Base-by-base conservation (phyloP, 108 stramenopile species). In the Conticribra guillardii region DNA sequence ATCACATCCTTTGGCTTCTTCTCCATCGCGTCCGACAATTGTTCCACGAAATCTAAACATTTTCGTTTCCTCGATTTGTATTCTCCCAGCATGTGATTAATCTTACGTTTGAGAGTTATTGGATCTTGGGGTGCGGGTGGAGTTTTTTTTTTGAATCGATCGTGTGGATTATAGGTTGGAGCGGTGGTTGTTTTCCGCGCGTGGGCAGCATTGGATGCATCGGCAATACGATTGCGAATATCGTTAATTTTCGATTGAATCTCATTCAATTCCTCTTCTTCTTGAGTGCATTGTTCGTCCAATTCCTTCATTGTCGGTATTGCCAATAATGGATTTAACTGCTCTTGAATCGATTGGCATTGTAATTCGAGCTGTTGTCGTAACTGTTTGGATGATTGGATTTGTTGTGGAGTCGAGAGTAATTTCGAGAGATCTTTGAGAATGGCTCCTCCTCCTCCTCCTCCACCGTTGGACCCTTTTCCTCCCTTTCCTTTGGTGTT, bases 1-100 rank as follows among this genome's bases (percentile, higher is more conserved):
- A 91, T 51, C 4, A 87, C 82, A n/a, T 92, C 89, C 77, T 88
- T 89, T 16, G 79, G 77, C 51, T 84, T 89, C 67, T 89, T 92
- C 57, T 95, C 94, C 91, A 95, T 88, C 9, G 87, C 91, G 69
- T 95, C 94, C 3, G 91, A 85, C 8, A 90, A 48, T n/a, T 85
- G 71, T 17, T 92, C 90, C 14, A 91, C 73, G 74, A 95, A 95
- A 65, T 95, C 91, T 62, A 73, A 87, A 72, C 94, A 95, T 64
- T 86, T 87, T 22, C 82, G 77, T 55, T 89, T 89, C 4, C 94
- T 83, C 30, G 73, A 72, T 52, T 70, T 85, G 87, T 91, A 95
- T 74, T 90, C 85, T 3, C 57, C 48, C 29, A 89, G 52, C 88
- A 90, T 89, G 60, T 54, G 32, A 58, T 95, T 95, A 73, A 95